Evolutionary conservation across 2,329 filamentous ascomycete genomes (phyloP).

Genomic region (Cercospora berteroae): DNA sequence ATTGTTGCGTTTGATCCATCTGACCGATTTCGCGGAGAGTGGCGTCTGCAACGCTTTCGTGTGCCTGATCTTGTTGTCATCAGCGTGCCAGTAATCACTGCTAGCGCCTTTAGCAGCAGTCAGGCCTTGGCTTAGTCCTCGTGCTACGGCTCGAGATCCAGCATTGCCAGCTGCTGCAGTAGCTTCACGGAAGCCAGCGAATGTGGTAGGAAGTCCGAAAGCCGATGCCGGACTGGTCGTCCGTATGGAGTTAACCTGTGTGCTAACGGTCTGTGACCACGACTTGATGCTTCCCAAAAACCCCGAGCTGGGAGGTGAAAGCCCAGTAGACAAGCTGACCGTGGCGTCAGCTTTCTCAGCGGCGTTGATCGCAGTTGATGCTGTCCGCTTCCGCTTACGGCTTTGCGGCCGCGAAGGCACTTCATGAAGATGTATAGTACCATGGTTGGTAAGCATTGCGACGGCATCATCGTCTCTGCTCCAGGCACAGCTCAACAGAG

Average conservation of each 20-base stretch:
- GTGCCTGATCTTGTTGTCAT: constrained; percentile 71
- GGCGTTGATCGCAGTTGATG: constrained; percentile 19
- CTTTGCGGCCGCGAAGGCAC: constrained; percentile 57
- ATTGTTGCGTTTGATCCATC: constrained; percentile 63
- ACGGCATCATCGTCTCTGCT: constrained; percentile 77
- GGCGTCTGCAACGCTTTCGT: constrained; percentile 50
- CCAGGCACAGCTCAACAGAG: constrained; percentile 89
- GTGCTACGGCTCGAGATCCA: constrained; percentile 68
- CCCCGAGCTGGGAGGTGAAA: constrained; percentile 35
- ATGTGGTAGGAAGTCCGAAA: constrained; percentile 33
- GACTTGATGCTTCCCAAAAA: constrained; percentile 36
- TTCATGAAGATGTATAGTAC: constrained; percentile 91
- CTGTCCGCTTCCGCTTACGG: constrained; percentile 31
- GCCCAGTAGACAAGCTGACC: constrained; percentile 35
- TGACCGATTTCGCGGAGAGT: constrained; percentile 55
- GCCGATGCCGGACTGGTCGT: constrained; percentile 21
- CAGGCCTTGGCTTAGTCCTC: constrained; percentile 70
- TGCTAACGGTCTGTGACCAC: constrained; percentile 45
- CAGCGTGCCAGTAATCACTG: constrained; percentile 69
- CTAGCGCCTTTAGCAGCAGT: constrained; percentile 68
- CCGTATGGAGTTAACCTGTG: constrained; percentile 35
- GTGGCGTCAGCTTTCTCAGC: constrained; percentile 37
- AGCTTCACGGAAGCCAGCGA: constrained; percentile 35
- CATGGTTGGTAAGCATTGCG: constrained; percentile 87
- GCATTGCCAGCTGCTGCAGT: constrained; percentile 49